phyloP scores from a whole-genome alignment of 2,329 filamentous ascomycete genomes.

The Coniosporium tulheliwenetii region DNA sequence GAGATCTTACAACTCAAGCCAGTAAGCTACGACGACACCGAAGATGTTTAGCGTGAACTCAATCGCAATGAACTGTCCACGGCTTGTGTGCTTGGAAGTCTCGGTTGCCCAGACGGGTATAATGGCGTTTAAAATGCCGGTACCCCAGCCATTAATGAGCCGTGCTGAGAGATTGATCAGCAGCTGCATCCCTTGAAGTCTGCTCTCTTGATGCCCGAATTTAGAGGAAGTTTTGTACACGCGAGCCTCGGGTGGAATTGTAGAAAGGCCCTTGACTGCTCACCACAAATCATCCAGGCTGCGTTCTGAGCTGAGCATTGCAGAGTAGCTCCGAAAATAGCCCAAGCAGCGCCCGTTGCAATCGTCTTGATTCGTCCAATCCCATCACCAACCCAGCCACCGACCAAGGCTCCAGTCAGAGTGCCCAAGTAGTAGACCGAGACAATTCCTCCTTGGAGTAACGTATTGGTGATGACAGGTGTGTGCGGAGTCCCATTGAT shows the following conservation, averaged over 20 bases:
- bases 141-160: constrained; percentile 48
- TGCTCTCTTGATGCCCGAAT: not conserved
- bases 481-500: constrained; percentile 22
- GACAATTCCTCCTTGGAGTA: constrained; percentile 49
- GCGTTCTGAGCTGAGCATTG: constrained; percentile 52
- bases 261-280: constrained; percentile 9
- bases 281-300: constrained; percentile 54
- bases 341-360: constrained; percentile 34
- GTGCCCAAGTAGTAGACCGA: constrained; percentile 45
- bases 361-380: constrained; percentile 49
- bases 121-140: constrained; percentile 54
- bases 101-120: constrained; percentile 59
- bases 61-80: constrained; percentile 54
- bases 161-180: constrained; percentile 26
- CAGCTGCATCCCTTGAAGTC: not conserved
- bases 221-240: too few species aligned
- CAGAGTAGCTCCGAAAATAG: constrained; percentile 38
- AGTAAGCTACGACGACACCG: constrained; percentile 47
- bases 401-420: constrained; percentile 45
- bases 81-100: constrained; percentile 49
- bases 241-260: too few species aligned
- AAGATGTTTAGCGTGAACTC: constrained; percentile 63
- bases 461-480: constrained; percentile 40
- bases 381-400: constrained; percentile 48
- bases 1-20: constrained; percentile 12